Conservation (phyloP, 169 alveolate genomes). For the Plasmodium gonderi region DNA sequence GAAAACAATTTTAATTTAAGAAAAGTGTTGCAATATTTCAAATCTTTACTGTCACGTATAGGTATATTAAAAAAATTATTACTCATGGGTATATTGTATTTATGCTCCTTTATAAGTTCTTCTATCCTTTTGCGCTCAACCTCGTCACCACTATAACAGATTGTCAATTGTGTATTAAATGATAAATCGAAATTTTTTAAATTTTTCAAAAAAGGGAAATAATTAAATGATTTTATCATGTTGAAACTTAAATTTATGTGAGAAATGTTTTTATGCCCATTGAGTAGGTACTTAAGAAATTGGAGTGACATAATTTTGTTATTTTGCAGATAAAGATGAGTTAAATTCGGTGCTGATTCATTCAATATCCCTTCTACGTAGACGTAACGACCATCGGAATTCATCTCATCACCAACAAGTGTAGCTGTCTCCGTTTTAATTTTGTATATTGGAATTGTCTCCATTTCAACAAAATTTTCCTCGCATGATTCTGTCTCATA, state of each 20-base stretch:
- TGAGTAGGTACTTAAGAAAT: conserved; percentile 15
- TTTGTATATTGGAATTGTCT: not conserved
- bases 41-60: not conserved
- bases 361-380: conserved; percentile 8
- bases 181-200: conserved; percentile 18
- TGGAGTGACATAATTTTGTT: conserved; percentile 10
- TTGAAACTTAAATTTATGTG: conserved; percentile 35
- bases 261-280: conserved; percentile 10
- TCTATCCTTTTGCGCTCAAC: not conserved
- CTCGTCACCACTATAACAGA: not conserved
- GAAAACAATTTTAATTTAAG: not conserved
- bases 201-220: conserved; percentile 12
- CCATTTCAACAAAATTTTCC: not conserved
- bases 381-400: not conserved
- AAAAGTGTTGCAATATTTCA: not conserved
- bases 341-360: conserved; percentile 5
- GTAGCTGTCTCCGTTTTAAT: not conserved
- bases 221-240: not conserved
- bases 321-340: conserved; percentile 25
- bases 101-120: not conserved
- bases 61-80: not conserved
- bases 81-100: not conserved
- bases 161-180: conserved; percentile 6
- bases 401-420: not conserved
- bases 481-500: too few species aligned